Evolutionary conservation across 495 filamentous ascomycete species (phyloP).

Genomic region (Daldinia loculata): DNA sequence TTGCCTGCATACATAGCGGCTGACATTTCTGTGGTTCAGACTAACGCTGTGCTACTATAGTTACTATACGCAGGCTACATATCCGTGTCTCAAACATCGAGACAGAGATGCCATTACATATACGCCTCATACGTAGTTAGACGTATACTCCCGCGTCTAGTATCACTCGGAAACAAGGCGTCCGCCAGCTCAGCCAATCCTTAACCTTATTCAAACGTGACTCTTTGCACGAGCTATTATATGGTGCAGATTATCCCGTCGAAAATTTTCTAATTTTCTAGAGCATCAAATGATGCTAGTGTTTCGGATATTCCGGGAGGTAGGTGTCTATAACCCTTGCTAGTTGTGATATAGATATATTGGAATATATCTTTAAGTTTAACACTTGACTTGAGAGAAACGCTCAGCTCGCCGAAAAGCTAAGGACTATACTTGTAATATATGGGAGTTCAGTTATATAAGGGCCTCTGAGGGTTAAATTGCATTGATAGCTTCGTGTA

Average conservation of each 20-base stretch:
- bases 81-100: slow-evolving; percentile 5
- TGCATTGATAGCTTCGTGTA: neutral
- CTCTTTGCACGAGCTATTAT: neutral
- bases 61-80: slow-evolving; percentile 2
- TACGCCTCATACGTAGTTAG: slow-evolving; percentile 7
- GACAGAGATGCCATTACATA: neutral
- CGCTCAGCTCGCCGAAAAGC: neutral
- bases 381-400: neutral
- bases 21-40: slow-evolving; percentile 16
- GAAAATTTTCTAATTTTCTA: too few species aligned
- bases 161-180: neutral
- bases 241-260: too few species aligned
- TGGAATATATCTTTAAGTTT: neutral
- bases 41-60: slow-evolving; percentile 31
- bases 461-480: neutral
- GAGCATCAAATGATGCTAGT: too few species aligned
- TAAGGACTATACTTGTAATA: neutral
- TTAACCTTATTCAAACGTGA: neutral
- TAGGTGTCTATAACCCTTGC: neutral
- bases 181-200: neutral
- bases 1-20: slow-evolving; percentile 29
- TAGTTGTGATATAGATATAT: neutral
- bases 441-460: neutral
- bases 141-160: neutral
- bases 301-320: neutral